Evolutionary conservation across 768 basidiomycete genomes (phyloP).

Genomic region (Rhizopogon rudus): DNA sequence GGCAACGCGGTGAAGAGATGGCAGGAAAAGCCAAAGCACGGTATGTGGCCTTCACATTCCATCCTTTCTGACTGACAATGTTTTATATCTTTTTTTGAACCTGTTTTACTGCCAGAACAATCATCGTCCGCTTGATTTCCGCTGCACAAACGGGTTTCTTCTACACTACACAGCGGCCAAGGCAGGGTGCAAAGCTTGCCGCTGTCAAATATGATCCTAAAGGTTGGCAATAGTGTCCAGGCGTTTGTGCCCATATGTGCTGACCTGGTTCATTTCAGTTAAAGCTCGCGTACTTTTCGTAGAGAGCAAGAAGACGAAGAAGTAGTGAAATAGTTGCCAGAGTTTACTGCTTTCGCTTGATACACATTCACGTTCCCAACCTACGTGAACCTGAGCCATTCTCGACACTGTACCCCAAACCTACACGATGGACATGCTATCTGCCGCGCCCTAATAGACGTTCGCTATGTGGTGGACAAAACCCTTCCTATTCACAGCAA

Average conservation of each 20-base stretch:
- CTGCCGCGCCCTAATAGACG: neutral
- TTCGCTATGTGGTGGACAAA: neutral
- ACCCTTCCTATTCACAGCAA: neutral
- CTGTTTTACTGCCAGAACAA: slow-evolving; percentile 44
- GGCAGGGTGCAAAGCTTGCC: slow-evolving; percentile 72
- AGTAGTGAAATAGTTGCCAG: slow-evolving; percentile 23
- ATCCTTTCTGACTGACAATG: neutral
- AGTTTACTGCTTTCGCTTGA: neutral
- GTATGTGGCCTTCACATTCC: slow-evolving; percentile 21
- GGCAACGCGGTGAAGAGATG: slow-evolving; percentile 31
- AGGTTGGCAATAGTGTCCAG: slow-evolving; percentile 43
- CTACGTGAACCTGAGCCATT: neutral
- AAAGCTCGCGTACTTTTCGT: slow-evolving; percentile 72
- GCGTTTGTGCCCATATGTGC: neutral
- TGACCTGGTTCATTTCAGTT: slow-evolving; percentile 34
- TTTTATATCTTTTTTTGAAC: neutral
- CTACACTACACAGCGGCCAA: slow-evolving; percentile 76
- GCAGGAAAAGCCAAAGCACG: slow-evolving; percentile 56
- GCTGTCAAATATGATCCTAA: slow-evolving; percentile 91
- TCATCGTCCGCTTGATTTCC: slow-evolving; percentile 85
- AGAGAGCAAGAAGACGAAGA: slow-evolving; percentile 73
- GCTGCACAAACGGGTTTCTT: slow-evolving; percentile 91
- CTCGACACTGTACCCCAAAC: neutral
- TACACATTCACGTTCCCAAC: neutral
- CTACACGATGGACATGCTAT: neutral